phyloP scores from a whole-genome alignment of 345 rosid genomes.

The Sonneratia alba region DNA sequence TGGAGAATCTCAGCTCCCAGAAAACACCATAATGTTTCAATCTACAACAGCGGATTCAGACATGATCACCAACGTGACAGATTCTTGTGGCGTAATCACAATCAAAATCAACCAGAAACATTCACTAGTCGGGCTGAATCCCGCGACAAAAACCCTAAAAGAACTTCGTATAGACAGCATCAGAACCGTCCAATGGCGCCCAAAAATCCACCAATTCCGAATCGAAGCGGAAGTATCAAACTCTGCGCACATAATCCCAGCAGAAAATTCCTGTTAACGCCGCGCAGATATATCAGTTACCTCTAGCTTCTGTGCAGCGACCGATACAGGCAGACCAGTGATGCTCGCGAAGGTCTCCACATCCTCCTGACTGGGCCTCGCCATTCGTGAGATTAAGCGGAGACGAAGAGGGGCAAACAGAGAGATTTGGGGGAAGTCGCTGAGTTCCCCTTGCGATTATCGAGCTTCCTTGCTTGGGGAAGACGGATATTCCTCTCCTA shows the following conservation, averaged over 20 bases:
- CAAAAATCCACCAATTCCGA: not conserved
- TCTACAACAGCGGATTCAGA: not conserved
- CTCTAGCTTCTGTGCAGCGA: conserved; percentile 66
- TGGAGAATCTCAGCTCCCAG: not conserved
- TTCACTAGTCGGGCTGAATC: not conserved
- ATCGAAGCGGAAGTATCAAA: not conserved
- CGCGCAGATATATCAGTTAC: conserved; percentile 19
- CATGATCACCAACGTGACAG: not conserved
- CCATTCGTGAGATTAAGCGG: conserved; percentile 32
- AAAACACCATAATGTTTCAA: not conserved
- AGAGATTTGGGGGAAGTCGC: not conserved
- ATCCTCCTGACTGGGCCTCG: conserved; percentile 65
- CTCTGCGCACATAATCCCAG: not conserved
- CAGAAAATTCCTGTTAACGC: not conserved
- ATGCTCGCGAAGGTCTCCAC: conserved; percentile 77
- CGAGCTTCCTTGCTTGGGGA: not conserved
- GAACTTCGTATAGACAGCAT: not conserved
- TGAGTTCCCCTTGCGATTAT: not conserved
- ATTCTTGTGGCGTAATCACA: not conserved
- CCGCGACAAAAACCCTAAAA: not conserved
- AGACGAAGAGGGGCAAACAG: not conserved
- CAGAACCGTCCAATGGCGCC: not conserved
- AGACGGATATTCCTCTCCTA: conserved; percentile 1
- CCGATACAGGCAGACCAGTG: conserved; percentile 63
- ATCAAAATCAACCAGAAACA: not conserved